Base-by-base conservation (phyloP, 352 stramenopile genomes). In the Thraustotheca clavata region DNA sequence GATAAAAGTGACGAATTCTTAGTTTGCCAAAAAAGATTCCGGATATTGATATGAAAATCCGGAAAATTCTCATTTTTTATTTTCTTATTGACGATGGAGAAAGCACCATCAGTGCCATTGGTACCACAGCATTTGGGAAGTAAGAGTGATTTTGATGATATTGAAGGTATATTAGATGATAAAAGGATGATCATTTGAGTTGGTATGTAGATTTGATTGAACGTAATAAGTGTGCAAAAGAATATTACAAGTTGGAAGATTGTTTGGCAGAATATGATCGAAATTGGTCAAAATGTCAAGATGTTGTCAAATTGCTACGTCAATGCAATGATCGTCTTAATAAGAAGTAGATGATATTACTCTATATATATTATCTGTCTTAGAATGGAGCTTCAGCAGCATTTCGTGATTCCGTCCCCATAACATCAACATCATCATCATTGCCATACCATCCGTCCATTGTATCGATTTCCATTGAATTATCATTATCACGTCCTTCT, bases 401-500 rank as follows among this genome's bases (percentile, higher is more conserved):
- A 16, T 29, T 62, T 31, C 49, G 20, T 32, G 57, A 33, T 18
- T 65, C 57, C 11, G 57, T 54, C n/a, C 47, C 57, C 48, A 79
- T 76, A n/a, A 83, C 71, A 34, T 83, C 77, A 2, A 67, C 71
- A 68, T 91, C 83, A 20, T 85, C 78, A 54, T 91, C 82, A 39
- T 78, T 91, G 63, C 90, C 84, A 63, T 94, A 94, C 84, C 84
- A 94, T 24, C 82, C 82, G 66, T 94, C 84, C 82, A 94, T 94
- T 16, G 84, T 91, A 62, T 94, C 84, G 36, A 94, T 94, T 31
- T 94, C 84, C 84, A 94, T 94, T 29, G 82, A 78, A 20, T 76
- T 90, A 68, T 94, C 84, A 31, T 94, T 83, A 49, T 94, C 94
- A 20, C 90, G 81, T 31, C 83, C 90, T 76, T 99, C 96, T 67